A percentile compares a stretch with the other conserved stretches of the same genome.
Evolutionary conservation across 192 early-diverging fungal genomes (phyloP).

Genomic region (Pilobolus umbonatus): DNA sequence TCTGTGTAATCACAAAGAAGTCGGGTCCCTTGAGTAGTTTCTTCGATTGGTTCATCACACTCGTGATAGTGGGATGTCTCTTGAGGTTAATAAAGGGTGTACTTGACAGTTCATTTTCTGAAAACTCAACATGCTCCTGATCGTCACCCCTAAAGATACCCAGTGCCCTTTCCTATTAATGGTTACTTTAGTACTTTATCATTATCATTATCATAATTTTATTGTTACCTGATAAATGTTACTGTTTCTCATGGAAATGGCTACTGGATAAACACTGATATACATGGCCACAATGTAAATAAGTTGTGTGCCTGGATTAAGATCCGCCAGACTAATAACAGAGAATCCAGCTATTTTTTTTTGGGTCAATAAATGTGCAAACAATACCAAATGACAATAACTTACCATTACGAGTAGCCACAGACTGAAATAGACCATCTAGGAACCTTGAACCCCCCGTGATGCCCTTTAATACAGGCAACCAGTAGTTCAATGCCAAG

Average conservation of each 20-base stretch:
- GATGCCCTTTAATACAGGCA: conserved; percentile 19
- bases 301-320: conserved; percentile 24
- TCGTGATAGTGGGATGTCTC: conserved; percentile 13
- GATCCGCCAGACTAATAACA: conserved; percentile 21
- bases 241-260: conserved; percentile 36
- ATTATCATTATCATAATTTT: background rate
- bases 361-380: conserved; percentile 2
- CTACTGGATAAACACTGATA: conserved; percentile 34
- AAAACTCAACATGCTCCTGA: conserved; percentile 13
- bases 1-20: conserved; percentile 35
- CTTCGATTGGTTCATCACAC: conserved; percentile 6
- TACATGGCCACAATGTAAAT: conserved; percentile 36
- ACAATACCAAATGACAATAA: background rate
- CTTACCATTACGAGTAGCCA: conserved; percentile 30
- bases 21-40: conserved; percentile 25
- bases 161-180: conserved; percentile 29
- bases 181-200: background rate
- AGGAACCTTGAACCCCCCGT: conserved; percentile 25
- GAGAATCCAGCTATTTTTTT: conserved; percentile 25
- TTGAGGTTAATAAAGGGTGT: conserved; percentile 2
- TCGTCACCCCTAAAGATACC: conserved; percentile 26
- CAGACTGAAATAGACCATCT: conserved; percentile 31
- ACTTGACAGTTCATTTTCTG: conserved; percentile 2
- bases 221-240: conserved; percentile 31
- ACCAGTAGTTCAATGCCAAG: conserved; percentile 24